Evolutionary conservation across 371 early-diverging fungal species (phyloP), one percentile per base, ranked within the genome.

Genomic region (Mucor velutinosus): DNA sequence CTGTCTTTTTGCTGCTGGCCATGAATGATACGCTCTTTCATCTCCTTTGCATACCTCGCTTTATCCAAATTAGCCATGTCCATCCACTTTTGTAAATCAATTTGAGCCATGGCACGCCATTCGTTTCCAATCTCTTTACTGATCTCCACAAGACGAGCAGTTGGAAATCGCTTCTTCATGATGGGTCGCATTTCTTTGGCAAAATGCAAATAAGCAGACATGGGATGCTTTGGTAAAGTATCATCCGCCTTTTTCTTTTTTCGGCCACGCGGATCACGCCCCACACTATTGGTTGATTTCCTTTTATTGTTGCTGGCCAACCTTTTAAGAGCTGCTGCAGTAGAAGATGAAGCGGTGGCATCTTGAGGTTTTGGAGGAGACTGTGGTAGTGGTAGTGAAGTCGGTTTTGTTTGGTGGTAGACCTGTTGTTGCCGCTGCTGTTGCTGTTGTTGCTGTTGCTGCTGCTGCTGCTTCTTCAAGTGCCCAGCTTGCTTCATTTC

Each of bases 151-250:
- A 89, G 78, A n/a, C 78, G 84, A 19, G 86, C 87, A 7, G 76
- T 69, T 0, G 90, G 85, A 60, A 84, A 74, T 49, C 83, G 76
- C 39, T 80, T 74, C 14, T 87, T 87, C 43, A 89, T 79, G 6
- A 82, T 69, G 2, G 89, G 86, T 17, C 93, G 75, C 66, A 87
- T 87, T 2, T 83, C 75, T 5, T 82, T 86, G 27, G 90, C 79
- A 62, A 86, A 92, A 60, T 88, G 91, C 23, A 92, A 67, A 67
- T 91, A 92, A 8, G 87, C 91, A 1, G 91, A 90, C 85, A 91
- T 91, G 33, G 93, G 92, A 65, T 93, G 93, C 61, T 90, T 90
- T 27, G 93, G 93, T n/a, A 89, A 87, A 0, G 89, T 86, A 51
- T 89, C 85, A 64, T 87, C 85, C 32, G 77, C 73, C 23, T 84